Percentiles rank a stretch among this genome's conserved stretches.
phyloP scores from a whole-genome alignment of 805 yeast species.

The Lipomyces starkeyi region DNA sequence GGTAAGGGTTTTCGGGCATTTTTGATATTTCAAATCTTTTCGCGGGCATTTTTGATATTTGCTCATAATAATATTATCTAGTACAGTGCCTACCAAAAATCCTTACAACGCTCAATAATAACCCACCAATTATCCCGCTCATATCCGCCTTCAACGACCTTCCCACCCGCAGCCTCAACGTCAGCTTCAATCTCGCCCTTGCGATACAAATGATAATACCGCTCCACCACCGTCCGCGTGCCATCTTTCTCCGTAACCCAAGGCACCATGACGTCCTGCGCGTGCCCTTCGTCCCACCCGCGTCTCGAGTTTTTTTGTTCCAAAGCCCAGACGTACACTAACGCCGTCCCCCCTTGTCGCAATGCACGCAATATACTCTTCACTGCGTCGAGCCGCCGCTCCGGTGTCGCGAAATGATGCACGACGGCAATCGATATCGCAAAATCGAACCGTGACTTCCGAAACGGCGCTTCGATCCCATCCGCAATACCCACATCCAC shows the following conservation, averaged over 20 bases:
- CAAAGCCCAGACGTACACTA: conserved; percentile 95
- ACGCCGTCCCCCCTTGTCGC: conserved; percentile 64
- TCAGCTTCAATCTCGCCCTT: conserved; percentile 83
- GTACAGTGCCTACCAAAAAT: no score
- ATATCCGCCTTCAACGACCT: conserved; percentile 73
- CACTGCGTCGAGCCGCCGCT: conserved; percentile 79
- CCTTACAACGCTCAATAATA: neutral
- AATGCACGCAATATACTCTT: conserved; percentile 67
- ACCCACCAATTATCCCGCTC: conserved; percentile 96
- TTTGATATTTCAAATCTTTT: no score
- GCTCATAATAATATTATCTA: no score
- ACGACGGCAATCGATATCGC: conserved; percentile 95
- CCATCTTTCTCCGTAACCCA: conserved; percentile 67
- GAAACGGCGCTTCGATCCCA: conserved; percentile 71
- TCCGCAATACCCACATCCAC: conserved; percentile 79
- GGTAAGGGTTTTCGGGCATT: no score
- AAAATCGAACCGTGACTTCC: conserved; percentile 64
- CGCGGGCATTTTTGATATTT: no score
- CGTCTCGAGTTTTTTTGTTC: conserved; percentile 88
- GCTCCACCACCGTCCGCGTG: conserved; percentile 55
- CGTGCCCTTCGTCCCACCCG: conserved; percentile 90
- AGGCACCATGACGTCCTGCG: conserved; percentile 92
- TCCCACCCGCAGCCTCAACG: conserved; percentile 72
- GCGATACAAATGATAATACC: conserved; percentile 87
- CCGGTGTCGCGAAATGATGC: conserved; percentile 89